Base-by-base conservation (phyloP, 2,329 filamentous ascomycete genomes). In the Scleromitrula shiraiana region DNA sequence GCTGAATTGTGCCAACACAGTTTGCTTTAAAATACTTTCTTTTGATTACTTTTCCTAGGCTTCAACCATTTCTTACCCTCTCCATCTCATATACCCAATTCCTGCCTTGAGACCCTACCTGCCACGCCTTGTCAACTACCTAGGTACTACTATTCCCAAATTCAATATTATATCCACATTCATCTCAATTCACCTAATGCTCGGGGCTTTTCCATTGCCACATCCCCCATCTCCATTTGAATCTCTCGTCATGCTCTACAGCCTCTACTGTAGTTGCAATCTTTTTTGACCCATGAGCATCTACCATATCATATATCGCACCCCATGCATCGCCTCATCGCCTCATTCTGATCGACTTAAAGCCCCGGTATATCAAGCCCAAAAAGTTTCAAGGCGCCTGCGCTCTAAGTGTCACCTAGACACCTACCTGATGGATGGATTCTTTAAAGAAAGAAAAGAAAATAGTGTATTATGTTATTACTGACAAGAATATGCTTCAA, bases 281-380 rank as follows among this genome's bases (percentile, higher is more conserved):
- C 26, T 41, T 27, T 12, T 23, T n/a, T 41, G 30, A 47, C 27
- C 32, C 33, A n/a, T 26, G 40, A 42, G 20, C 37, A 35, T 41
- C 20, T 35, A 41, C 41, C 37, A 35, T 15, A 47, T 41, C 53
- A 55, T 24, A 53, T 51, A 45, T 55, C 50, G 49, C 43, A 53
- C 53, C 56, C 54, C 56, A 49, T 50, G 50, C 45, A 55, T 53
- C 53, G 56, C 56, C 53, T 49, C 52, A 50, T 53, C 56, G 57
- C 54, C 54, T 50, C 51, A 53, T 51, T 43, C 51, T 50, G 56
- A 57, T 56, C 53, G 40, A 49, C 46, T 43, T 47, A 50, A 30
- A n/a, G 20, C 44, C 48, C 39, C 30, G 39, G 38, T 30, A 36
- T 30, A 22, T 49, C 15, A 27, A 20, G 39, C 45, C 42, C 45